phyloP scores from a whole-genome alignment of 306 rosid genomes.

The Corylus heterophylla region DNA sequence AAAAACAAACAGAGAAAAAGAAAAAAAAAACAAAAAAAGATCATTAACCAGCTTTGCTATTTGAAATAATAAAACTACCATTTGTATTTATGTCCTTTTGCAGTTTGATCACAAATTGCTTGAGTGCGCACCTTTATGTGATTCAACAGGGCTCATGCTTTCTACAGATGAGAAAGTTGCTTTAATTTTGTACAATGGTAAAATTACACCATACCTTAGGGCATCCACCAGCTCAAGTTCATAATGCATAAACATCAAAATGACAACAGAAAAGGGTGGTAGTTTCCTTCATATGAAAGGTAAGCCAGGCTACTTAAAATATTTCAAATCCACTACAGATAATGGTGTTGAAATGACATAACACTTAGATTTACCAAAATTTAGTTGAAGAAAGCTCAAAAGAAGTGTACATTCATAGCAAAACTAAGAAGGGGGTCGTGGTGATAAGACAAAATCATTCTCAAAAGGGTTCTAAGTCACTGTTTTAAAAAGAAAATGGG shows the following conservation, averaged over 20 bases:
- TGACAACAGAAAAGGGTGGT: background rate
- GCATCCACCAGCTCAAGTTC: background rate
- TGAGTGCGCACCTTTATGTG: background rate
- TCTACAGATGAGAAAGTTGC: too few relatives aligned
- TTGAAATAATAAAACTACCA: background rate
- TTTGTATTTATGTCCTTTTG: background rate
- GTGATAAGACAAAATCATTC: background rate
- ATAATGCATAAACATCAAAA: background rate
- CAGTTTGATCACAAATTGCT: background rate
- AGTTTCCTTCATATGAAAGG: background rate
- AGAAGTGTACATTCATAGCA: background rate
- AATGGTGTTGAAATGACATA: constrained; percentile 1
- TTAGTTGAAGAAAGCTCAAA: background rate
- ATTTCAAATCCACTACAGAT: background rate
- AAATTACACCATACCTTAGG: too few relatives aligned
- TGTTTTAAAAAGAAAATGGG: background rate
- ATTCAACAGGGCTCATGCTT: background rate
- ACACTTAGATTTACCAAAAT: background rate
- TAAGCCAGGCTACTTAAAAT: background rate
- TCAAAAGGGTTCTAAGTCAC: background rate
- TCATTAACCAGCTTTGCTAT: background rate
- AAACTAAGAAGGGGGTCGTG: background rate
- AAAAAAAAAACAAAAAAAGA: background rate
- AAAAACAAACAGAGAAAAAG: background rate
- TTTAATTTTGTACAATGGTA: too few relatives aligned